Evolutionary conservation across 2,329 filamentous ascomycete genomes (phyloP).

Genomic region (Rhytidhysteron rufulum): DNA sequence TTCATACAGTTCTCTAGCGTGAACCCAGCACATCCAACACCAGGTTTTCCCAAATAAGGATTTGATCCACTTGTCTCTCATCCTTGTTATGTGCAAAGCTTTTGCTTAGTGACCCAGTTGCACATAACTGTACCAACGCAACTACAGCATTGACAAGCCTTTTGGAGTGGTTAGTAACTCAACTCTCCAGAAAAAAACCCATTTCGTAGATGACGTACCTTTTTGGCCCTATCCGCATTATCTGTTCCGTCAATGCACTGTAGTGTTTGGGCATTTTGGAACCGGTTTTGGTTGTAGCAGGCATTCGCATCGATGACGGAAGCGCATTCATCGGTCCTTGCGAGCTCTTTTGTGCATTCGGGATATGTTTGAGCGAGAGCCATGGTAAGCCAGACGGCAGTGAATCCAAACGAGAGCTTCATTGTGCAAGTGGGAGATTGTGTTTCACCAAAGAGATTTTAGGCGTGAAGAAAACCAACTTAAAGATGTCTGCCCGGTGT

Average conservation of each 20-base stretch:
- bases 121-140: slow-evolving; percentile 28
- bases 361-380: slow-evolving; percentile 13
- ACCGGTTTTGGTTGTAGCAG: slow-evolving; percentile 27
- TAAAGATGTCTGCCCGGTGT: slow-evolving; percentile 4
- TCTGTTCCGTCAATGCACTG: slow-evolving; percentile 24
- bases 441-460: background rate
- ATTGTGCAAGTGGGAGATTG: slow-evolving; percentile 7
- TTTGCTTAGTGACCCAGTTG: slow-evolving; percentile 20
- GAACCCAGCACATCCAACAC: background rate
- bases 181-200: background rate
- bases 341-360: slow-evolving; percentile 21
- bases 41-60: background rate
- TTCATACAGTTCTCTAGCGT: background rate
- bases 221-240: slow-evolving; percentile 16
- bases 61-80: background rate
- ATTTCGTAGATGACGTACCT: slow-evolving; percentile 11
- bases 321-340: slow-evolving; percentile 23
- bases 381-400: slow-evolving; percentile 10
- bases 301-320: slow-evolving; percentile 29
- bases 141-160: slow-evolving; percentile 30
- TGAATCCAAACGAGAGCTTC: slow-evolving; percentile 10
- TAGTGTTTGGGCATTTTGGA: slow-evolving; percentile 17
- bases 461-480: slow-evolving; percentile 2
- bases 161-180: slow-evolving; percentile 1
- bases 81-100: slow-evolving; percentile 7